Evolutionary conservation across 257 asterid genomes (phyloP), one percentile per base, ranked within the genome.

Genomic region (Plantago ovata): DNA sequence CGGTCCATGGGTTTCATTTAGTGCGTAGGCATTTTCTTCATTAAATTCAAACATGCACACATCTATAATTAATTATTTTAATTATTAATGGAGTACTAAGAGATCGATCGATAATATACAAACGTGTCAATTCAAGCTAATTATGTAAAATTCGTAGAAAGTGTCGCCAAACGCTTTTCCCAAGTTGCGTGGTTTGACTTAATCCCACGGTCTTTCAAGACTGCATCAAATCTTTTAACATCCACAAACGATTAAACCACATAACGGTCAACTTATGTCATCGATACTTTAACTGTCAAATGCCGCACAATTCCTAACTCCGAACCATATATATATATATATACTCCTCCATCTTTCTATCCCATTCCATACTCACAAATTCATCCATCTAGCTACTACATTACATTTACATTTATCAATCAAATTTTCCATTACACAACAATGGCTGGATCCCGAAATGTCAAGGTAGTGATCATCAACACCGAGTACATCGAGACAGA

Each of bases 401-500:
- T 41, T 13, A 6, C 41, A 13, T 28, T 23, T 28, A 33, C 15
- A 53, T 53, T 18, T 7, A 23, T 28, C 15, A 9, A 6, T 20
- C 7, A 21, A 4, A 9, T 21, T 24, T 11, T 9, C 14, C 8
- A 10, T 0, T 6, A 24, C 1, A 58, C 10, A 13, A 7, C 12
- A 56, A 76, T 72, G 78, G 64, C 62, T 19, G 46, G 65, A 40
- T 15, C 32, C 36, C 49, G 62, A 22, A 11, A 65, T 3, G 79
- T 84, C 52, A 86, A 70, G 75, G 81, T 86, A 42, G 86, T 84
- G 45, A 64, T 86, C 28, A 81, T 86, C 75, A 65, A 79, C 73
- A 86, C 94, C 4, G 75, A 76, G 43, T 84, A 79, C 47, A 70
- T 86, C 38, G 78, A 84, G 20, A 87, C 91, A 0, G 94, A 87